Conservation (phyloP, 805 yeast species). For the Cephaloascus albidus region DNA sequence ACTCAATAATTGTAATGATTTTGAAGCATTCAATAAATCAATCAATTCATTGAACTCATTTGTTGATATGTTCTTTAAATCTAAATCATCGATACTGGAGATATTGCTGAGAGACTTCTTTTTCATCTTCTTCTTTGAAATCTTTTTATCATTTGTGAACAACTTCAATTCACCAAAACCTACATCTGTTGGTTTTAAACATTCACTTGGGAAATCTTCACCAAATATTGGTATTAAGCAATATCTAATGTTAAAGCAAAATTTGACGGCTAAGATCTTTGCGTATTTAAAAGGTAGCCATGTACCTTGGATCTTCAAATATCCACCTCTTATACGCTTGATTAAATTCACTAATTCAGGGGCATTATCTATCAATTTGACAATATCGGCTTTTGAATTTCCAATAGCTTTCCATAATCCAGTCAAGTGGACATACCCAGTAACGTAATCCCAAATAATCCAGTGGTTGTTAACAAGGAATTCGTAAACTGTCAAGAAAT, state of each 20-base stretch:
- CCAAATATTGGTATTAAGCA: slow-evolving; percentile 80
- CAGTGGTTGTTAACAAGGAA: slow-evolving; percentile 60
- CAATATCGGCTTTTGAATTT: slow-evolving; percentile 67
- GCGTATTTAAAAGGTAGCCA: slow-evolving; percentile 79
- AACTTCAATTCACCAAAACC: slow-evolving; percentile 59
- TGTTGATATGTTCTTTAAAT: not conserved
- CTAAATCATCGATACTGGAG: not conserved
- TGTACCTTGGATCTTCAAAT: slow-evolving; percentile 86
- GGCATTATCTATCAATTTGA: slow-evolving; percentile 53
- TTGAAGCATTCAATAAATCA: slow-evolving; percentile 25
- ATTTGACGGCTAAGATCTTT: slow-evolving; percentile 54
- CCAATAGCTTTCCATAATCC: slow-evolving; percentile 80
- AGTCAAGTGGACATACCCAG: slow-evolving; percentile 82
- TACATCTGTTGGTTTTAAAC: slow-evolving; percentile 47
- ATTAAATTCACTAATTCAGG: slow-evolving; percentile 57
- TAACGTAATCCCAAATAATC: slow-evolving; percentile 78
- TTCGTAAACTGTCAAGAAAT: slow-evolving; percentile 62
- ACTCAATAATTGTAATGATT: slow-evolving; percentile 21
- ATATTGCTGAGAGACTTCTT: not conserved
- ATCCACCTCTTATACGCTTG: slow-evolving; percentile 82
- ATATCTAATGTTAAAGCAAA: slow-evolving; percentile 71
- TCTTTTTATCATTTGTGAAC: slow-evolving; percentile 9
- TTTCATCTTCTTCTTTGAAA: not conserved
- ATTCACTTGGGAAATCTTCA: slow-evolving; percentile 47
- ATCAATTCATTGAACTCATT: slow-evolving; percentile 9